Percentiles rank a stretch among this genome's conserved stretches.
phyloP scores from a whole-genome alignment of 768 basidiomycete genomes.

The Hericium alpestre region DNA sequence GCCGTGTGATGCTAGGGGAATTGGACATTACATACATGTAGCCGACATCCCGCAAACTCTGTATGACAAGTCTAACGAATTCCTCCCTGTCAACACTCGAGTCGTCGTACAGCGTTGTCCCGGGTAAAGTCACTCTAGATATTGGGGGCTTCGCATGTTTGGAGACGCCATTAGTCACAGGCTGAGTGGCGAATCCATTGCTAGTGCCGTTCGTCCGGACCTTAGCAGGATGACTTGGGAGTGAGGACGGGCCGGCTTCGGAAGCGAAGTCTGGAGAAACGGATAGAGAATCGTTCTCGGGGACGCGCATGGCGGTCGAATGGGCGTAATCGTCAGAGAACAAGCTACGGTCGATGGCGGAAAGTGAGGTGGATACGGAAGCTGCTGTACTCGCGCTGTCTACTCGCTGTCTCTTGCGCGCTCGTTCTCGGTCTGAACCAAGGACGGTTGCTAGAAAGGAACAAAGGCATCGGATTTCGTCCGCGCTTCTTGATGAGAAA shows the following conservation, averaged over 20 bases:
- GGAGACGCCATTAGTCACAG: conserved; percentile 28
- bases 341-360: conserved; percentile 15
- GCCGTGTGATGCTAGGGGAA: not conserved
- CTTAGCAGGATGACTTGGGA: conserved; percentile 7
- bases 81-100: conserved; percentile 79
- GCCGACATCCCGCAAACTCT: conserved; percentile 83
- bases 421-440: conserved; percentile 19
- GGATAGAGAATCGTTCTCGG: conserved; percentile 9
- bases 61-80: conserved; percentile 80
- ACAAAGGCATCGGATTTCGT: not conserved
- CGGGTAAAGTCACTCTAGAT: conserved; percentile 56
- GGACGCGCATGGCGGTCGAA: conserved; percentile 11
- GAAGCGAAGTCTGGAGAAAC: conserved; percentile 5
- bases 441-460: not conserved
- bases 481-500: not conserved
- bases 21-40: conserved; percentile 30
- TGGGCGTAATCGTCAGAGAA: conserved; percentile 3
- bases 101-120: conserved; percentile 69
- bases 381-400: conserved; percentile 27
- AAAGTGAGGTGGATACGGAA: conserved; percentile 24
- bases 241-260: conserved; percentile 7
- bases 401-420: conserved; percentile 64
- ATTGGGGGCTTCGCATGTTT: conserved; percentile 41
- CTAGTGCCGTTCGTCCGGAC: conserved; percentile 25
- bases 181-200: not conserved